Percentiles rank a stretch among this genome's conserved stretches.
Evolutionary conservation across 1,139 yeast genomes (phyloP).

Genomic region (Yamadazyma aaseri): DNA sequence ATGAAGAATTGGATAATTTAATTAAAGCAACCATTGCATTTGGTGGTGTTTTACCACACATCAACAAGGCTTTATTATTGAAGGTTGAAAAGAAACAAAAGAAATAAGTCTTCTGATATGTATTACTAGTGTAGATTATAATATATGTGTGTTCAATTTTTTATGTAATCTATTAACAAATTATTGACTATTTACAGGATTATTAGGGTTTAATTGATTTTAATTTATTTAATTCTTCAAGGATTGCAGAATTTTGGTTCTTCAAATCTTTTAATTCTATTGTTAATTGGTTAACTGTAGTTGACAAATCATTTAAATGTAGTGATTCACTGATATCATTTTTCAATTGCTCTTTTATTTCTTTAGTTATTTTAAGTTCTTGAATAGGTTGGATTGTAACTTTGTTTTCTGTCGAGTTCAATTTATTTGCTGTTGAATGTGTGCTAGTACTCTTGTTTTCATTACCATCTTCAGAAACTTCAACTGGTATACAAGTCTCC

Average conservation of each 20-base stretch:
- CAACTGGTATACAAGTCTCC: conserved; percentile 29
- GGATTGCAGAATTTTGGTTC: conserved; percentile 11
- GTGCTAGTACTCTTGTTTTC: neutral
- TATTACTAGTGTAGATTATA: conserved; percentile 17
- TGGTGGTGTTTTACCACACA: conserved; percentile 98
- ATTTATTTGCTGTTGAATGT: neutral
- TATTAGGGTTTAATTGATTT: conserved; percentile 3
- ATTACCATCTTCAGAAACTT: conserved; percentile 25
- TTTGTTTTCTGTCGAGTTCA: neutral
- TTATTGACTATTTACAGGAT: conserved; percentile 10
- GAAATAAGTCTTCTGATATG: conserved; percentile 23
- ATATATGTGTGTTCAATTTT: conserved; percentile 10
- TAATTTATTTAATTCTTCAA: conserved; percentile 11
- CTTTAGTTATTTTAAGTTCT: neutral
- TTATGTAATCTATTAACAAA: conserved; percentile 9
- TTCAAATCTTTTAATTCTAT: conserved; percentile 9
- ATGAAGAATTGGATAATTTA: conserved; percentile 94
- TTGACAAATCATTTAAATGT: neutral
- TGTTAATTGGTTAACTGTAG: conserved; percentile 2
- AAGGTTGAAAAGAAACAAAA: conserved; percentile 87
- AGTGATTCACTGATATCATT: neutral
- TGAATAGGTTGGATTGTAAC: neutral
- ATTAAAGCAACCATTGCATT: conserved; percentile 97
- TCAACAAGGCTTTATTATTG: conserved; percentile 87
- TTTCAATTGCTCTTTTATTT: neutral